Evolutionary conservation across 2,329 filamentous ascomycete species (phyloP), one percentile per base, ranked within the genome.

Genomic region (Emydomyces testavorans): DNA sequence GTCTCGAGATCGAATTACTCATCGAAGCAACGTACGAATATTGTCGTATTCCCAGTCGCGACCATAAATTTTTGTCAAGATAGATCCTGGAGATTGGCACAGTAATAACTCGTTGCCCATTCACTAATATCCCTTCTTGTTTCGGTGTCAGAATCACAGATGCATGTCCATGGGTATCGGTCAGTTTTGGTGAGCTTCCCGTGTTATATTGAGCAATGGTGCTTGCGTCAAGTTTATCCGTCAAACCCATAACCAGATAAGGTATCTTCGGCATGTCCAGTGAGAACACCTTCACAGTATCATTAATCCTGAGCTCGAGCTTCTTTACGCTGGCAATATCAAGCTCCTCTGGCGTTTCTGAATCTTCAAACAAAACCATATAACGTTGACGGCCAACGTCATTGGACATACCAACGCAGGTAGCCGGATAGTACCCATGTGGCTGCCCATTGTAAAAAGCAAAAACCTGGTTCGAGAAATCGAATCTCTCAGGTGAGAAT

Each of bases 361-460:
- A 50, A 43, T 71, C 70, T 53, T 69, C 68, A 51, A 72, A 73
- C 40, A 66, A 63, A 20, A 73, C 64, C 11, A 65, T 60, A 54
- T 73, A 72, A 24, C 68, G 69, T 31, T 56, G 56, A 43, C 70
- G 63, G 0, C 61, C 56, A 8, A 63, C 59, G 2, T 61, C 57
- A 37, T 65, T 59, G 16, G 70, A 63, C 13, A 62, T 63, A 2
- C 71, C 73, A 28, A 79, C 59, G 54, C 72, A 80, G n/a, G 71
- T 76, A 6, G 75, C 78, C 40, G 78, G 76, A 57, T 78, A 79
- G 57, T 74, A 81, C n/a, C 65, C 68, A 46, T 71, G 70, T 40
- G 66, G 71, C n/a, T 66, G 66, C 16, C 73, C 72, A 53, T 71
- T 77, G 70, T 78, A 82, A 23, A 69, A 66, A 6, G 78, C 77